Conservation (phyloP, 176 grass and related monocot genomes). For the Carex littledalei region DNA sequence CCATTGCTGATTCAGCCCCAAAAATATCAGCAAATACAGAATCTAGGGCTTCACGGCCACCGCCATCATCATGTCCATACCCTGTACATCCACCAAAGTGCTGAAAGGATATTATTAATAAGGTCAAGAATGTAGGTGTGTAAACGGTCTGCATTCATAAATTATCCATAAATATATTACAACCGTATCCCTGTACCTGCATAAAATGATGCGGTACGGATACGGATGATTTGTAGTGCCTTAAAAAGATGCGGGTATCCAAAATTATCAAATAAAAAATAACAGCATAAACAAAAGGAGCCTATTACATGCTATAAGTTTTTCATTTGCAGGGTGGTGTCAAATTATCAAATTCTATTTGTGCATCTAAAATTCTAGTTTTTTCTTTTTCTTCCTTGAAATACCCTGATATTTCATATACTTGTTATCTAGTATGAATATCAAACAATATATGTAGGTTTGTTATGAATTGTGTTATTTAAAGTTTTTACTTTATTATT, state of each 20-base stretch:
- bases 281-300: neutral
- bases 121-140: neutral
- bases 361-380: neutral
- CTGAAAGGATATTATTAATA: constrained; percentile 35
- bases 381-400: neutral
- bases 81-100: constrained; percentile 87
- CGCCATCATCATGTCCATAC: constrained; percentile 88
- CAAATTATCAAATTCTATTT: neutral
- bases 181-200: neutral
- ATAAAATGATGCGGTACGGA: neutral
- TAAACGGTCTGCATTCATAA: neutral
- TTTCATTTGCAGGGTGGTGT: neutral
- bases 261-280: neutral
- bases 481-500: neutral
- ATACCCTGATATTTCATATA: neutral
- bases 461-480: neutral
- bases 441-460: neutral
- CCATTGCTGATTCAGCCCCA: constrained; percentile 81
- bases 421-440: neutral
- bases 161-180: neutral
- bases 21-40: constrained; percentile 65
- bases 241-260: neutral
- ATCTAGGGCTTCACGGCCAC: constrained; percentile 73
- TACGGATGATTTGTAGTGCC: neutral
- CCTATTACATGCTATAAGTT: neutral